Evolutionary conservation across 257 asterid genomes (phyloP), one percentile per base, ranked within the genome.

Genomic region (Solanum tarijense): DNA sequence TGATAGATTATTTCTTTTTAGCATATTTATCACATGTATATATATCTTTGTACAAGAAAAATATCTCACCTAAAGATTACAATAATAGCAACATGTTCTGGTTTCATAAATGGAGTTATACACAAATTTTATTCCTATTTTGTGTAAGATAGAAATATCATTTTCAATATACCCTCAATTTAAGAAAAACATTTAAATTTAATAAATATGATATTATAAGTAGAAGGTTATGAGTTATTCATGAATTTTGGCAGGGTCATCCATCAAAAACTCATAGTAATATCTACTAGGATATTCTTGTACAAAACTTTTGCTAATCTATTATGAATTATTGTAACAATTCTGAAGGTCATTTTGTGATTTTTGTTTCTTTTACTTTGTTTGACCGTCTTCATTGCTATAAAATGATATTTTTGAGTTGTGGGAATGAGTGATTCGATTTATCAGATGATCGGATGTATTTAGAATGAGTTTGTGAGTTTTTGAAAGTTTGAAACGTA

Each of bases 71-170:
- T 78, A 41, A 7, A 78, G 14, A 78, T 78, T 25, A 25, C 38
- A 1, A 27, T 6, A 6, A 13, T 6, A 18, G 18, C 14, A 69
- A 3, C 6, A 29, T 69, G n/a, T 69, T 31, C 0, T 7, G 12
- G 2, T 69, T 31, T 69, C 20, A 68, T 12, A 27, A 13, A 27
- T 27, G 20, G 7, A 25, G 7, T 66, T 27, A 27, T 68, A 68
- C 0, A 0, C 20, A 68, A 12, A 68, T 27, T 27, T 3, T 27
- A 65, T 6, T 25, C 0, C 0, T 69, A 0, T 7, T 20, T 69
- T 31, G 1, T 69, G 2, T 69, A 27, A 68, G 1, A 32, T 31
- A 12, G 9, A 69, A 6, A 69, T 29, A 69, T 13, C 16, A 0
- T 68, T 68, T 68, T 13, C 5, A 2, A 29, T 27, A 27, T 1